Conservation (phyloP, 768 basidiomycete species). For the Agaricus blazei region DNA sequence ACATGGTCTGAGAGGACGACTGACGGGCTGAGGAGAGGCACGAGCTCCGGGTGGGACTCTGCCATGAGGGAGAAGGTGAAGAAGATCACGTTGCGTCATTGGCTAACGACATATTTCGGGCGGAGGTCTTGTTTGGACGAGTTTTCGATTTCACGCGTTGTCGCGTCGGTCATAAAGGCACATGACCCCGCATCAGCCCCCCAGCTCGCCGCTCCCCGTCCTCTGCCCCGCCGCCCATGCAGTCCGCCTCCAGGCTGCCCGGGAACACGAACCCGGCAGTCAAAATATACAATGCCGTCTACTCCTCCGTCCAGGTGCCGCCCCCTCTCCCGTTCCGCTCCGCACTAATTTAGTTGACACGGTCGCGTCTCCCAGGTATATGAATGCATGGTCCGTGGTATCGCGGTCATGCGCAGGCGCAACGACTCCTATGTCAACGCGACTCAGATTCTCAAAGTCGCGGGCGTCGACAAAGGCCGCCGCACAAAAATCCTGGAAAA, state of each 20-base stretch:
- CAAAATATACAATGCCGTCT: slow-evolving; percentile 92
- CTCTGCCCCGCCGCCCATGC: slow-evolving; percentile 32
- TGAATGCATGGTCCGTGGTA: slow-evolving; percentile 97
- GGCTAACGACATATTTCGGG: no score
- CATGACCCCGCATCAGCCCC: slow-evolving; percentile 27
- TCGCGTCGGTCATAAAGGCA: slow-evolving; percentile 28
- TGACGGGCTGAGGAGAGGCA: slow-evolving; percentile 39
- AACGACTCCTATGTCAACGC: slow-evolving; percentile 96
- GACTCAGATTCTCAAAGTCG: slow-evolving; percentile 98
- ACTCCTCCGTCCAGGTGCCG: slow-evolving; percentile 78
- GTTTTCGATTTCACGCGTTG: slow-evolving; percentile 29
- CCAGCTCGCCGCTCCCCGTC: slow-evolving; percentile 22
- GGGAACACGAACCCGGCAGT: slow-evolving; percentile 50
- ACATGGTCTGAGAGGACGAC: slow-evolving; percentile 14
- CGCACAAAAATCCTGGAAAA: slow-evolving; percentile 97
- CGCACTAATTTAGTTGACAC: slow-evolving; percentile 20
- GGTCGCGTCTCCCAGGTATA: slow-evolving; percentile 67
- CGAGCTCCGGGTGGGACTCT: slow-evolving; percentile 36
- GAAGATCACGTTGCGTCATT: slow-evolving; percentile 2
- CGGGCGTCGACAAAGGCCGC: slow-evolving; percentile 94
- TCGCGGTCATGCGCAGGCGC: slow-evolving; percentile 96
- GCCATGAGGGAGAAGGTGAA: slow-evolving; percentile 19
- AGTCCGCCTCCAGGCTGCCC: slow-evolving; percentile 38
- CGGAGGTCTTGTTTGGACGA: slow-evolving; percentile 15
- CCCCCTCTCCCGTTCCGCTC: slow-evolving; percentile 7